Base-by-base conservation (phyloP, 371 early-diverging fungal species). In the Mortierella polycephala region DNA sequence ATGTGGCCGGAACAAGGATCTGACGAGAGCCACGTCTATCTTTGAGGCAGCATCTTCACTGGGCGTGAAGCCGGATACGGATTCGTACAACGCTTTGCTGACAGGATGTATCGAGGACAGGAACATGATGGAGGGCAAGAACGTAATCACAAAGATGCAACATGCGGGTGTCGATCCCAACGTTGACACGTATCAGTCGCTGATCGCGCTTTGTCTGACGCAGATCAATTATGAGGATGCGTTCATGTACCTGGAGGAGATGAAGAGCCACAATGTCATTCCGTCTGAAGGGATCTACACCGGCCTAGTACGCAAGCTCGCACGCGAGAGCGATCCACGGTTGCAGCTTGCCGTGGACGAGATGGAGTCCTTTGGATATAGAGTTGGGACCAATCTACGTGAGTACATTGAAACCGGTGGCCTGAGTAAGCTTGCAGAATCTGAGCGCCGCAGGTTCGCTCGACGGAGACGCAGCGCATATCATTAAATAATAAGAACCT, bases 201-300 rank as follows among this genome's bases (percentile, higher is more conserved):
- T 93, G 88, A 85, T 91, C 47, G 60, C 68, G 8, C 66, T 92
- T 23, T 74, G 70, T 30, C 74, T 85, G 62, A 84, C 84, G 1
- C 87, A 88, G 73, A 81, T 70, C 58, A 81, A 90, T 68, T 93
- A 93, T 60, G 94, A 93, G 69, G 90, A 91, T 45, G 93, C 92
- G 30, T 94, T 94, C 69, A 75, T 82, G 55, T 93, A 92, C 50
- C 84, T 94, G 58, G 93, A 93, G 70, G 89, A 92, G 70, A 91
- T 93, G 92, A 91, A 91, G 84, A 79, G 86, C 21, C 85, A 88
- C 52, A 85, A 85, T 60, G 87, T 90, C 50, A 83, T 88, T 56
- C 94, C 94, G n/a, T 82, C 85, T 0, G 82, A 84, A 63, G 41
- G 67, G 0, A 84, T 87, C 12, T 92, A 93, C 64, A 76, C 83